A percentile compares a stretch with the other conserved stretches of the same genome.
Conservation (phyloP, 2,329 filamentous ascomycete species). For the Colletotrichum orbiculare region DNA sequence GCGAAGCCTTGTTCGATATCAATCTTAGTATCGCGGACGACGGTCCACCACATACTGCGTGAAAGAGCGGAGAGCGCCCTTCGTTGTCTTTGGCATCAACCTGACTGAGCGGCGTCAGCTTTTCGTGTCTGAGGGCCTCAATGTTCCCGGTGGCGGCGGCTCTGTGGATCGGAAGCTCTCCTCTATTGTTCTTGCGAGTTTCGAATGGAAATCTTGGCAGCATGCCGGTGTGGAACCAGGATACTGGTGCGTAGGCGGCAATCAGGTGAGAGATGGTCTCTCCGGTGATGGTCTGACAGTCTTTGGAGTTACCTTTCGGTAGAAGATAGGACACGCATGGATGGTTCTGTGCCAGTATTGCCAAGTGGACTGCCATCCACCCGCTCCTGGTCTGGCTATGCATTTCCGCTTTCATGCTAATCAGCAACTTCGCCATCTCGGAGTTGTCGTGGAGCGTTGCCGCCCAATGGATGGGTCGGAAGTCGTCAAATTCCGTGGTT, state of each 20-base stretch:
- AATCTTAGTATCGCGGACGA: neutral
- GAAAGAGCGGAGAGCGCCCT: conserved; percentile 17
- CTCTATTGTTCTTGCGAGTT: neutral
- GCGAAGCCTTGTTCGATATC: neutral
- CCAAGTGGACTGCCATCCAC: conserved; percentile 16
- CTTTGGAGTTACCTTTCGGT: neutral
- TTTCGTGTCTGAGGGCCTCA: neutral
- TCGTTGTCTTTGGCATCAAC: neutral
- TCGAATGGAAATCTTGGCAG: neutral
- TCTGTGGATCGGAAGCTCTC: conserved; percentile 15
- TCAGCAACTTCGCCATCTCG: conserved; percentile 6
- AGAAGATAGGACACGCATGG: conserved; percentile 7
- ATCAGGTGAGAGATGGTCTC: conserved; percentile 16
- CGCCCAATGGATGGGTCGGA: conserved; percentile 22
- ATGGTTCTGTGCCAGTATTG: neutral
- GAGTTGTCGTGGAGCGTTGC: neutral
- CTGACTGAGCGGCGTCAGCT: neutral
- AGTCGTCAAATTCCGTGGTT: conserved; percentile 10
- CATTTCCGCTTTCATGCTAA: conserved; percentile 1
- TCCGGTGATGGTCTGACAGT: neutral
- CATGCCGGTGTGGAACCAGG: neutral
- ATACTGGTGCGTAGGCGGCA: neutral
- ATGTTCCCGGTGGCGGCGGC: conserved; percentile 2
- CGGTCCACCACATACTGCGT: conserved; percentile 19
- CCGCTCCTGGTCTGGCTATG: conserved; percentile 8